Percentiles rank a stretch among this genome's conserved stretches.
phyloP scores from a whole-genome alignment of 805 yeast genomes.

The Scheffersomyces ergatensis region DNA sequence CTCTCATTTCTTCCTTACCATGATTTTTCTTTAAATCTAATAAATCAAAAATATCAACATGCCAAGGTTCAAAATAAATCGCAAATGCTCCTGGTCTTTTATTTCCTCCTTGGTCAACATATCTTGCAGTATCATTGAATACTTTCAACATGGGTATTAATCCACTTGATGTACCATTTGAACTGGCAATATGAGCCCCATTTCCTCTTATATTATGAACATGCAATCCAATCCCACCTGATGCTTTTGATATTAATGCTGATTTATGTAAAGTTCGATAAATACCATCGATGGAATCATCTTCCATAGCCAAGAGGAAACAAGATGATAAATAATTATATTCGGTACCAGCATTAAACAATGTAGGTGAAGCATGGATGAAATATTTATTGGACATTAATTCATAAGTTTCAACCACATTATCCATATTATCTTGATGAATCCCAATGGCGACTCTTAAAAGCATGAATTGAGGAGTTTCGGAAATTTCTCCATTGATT shows the following conservation, averaged over 20 bases:
- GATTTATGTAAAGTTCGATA: conserved; percentile 84
- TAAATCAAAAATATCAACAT: conserved; percentile 83
- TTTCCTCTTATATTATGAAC: conserved; percentile 81
- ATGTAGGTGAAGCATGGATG: conserved; percentile 94
- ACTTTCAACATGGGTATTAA: conserved; percentile 95
- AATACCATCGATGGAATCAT: conserved; percentile 94
- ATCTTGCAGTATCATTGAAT: conserved; percentile 92
- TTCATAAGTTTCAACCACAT: conserved; percentile 78
- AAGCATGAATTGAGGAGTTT: conserved; percentile 87
- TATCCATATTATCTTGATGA: conserved; percentile 65
- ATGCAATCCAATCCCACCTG: conserved; percentile 95
- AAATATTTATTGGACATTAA: conserved; percentile 84
- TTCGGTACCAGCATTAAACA: conserved; percentile 91
- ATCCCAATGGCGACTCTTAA: conserved; percentile 93
- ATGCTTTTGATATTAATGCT: conserved; percentile 88
- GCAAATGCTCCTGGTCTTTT: conserved; percentile 98
- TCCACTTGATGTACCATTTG: conserved; percentile 92
- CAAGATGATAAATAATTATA: conserved; percentile 87
- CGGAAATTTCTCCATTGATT: conserved; percentile 57
- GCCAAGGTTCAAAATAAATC: conserved; percentile 95
- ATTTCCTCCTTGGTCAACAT: conserved; percentile 98
- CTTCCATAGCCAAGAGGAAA: conserved; percentile 86
- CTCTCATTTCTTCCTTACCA: conserved; percentile 91
- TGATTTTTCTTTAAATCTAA: conserved; percentile 87
- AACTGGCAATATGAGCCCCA: conserved; percentile 86